Percentiles rank a stretch among this genome's conserved stretches.
These are phyloP conservation scores for Gossypium gossypioides DNA, from an alignment of 441 rosid species.

Conservation along the genomic window DNA sequence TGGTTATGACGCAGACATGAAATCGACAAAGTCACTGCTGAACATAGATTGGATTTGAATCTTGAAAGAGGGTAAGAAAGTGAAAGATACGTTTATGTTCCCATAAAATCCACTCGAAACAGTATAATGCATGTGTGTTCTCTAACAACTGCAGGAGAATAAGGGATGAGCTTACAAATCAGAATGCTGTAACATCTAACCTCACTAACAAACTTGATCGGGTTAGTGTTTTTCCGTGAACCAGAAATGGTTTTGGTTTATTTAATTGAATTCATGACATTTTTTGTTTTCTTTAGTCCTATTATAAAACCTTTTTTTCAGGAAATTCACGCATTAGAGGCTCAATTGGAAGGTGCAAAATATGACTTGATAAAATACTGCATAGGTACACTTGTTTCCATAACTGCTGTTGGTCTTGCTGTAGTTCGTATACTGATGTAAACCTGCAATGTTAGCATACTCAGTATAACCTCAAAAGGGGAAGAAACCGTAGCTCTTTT, in stretches of 20 bases:
- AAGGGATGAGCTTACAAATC: conserved; percentile 48
- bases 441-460: background rate
- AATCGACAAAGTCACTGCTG: conserved; percentile 57
- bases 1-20: conserved; percentile 33
- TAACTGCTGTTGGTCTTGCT: background rate
- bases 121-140: background rate
- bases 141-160: conserved; percentile 34
- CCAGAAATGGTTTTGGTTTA: background rate
- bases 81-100: background rate
- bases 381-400: background rate
- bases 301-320: background rate
- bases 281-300: background rate
- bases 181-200: conserved; percentile 38
- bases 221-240: conserved; percentile 17
- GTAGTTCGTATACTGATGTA: background rate
- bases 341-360: background rate
- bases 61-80: conserved; percentile 52
- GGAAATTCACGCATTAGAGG: background rate
- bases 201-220: conserved; percentile 64
- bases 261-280: background rate
- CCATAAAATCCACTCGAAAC: background rate
- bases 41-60: conserved; percentile 54
- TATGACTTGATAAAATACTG: background rate
- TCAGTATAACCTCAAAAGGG: background rate
- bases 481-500: background rate